A percentile compares a stretch with the other conserved stretches of the same genome.
Conservation (phyloP, 352 stramenopile genomes). For the Blastocystis sp. region DNA sequence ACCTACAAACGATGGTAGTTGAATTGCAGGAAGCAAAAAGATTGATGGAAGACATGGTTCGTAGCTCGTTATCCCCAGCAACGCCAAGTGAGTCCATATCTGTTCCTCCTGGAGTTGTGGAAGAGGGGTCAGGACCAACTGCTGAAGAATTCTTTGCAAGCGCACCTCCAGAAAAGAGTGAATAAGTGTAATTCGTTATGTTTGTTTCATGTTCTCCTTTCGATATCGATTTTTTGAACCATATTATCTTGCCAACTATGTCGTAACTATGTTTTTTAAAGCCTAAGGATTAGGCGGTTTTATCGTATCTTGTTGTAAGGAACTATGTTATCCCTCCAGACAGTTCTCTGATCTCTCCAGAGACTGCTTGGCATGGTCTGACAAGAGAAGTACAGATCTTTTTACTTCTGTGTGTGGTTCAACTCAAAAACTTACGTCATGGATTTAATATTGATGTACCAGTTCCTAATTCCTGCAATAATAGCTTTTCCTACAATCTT, state of each 20-base stretch:
- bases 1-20: not conserved
- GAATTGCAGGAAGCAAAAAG: constrained; percentile 44
- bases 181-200: not conserved
- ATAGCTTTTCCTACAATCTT: not conserved
- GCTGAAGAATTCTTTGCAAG: constrained; percentile 19
- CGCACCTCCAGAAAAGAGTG: not conserved
- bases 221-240: constrained; percentile 3
- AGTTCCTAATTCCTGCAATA: not conserved
- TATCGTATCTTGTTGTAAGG: constrained; percentile 15
- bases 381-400: constrained; percentile 43
- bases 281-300: not conserved
- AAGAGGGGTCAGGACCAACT: not conserved
- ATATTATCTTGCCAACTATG: constrained; percentile 20
- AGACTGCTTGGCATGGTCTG: constrained; percentile 2
- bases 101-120: not conserved
- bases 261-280: not conserved
- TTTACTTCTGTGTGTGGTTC: constrained; percentile 8
- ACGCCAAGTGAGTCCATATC: not conserved
- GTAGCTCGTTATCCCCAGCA: not conserved
- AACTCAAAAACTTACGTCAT: constrained; percentile 20
- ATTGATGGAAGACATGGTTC: constrained; percentile 35
- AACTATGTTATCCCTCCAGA: not conserved
- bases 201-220: not conserved
- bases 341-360: not conserved
- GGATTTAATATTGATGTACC: not conserved